phyloP scores from a whole-genome alignment of 164 flowering plant species.

The Vitis riparia region DNA sequence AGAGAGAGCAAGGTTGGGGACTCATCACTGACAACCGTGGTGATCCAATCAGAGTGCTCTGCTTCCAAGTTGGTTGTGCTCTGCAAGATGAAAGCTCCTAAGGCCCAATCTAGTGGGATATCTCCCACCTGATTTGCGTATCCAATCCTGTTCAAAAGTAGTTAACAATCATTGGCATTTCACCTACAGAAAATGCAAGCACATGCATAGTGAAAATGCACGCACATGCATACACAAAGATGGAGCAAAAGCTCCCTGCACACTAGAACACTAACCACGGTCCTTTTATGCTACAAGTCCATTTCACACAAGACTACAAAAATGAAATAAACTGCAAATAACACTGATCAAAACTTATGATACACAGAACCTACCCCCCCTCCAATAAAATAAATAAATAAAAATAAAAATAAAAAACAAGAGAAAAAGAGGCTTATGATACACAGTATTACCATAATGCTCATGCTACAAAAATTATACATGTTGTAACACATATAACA shows the following conservation, averaged over 20 bases:
- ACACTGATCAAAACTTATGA: no score
- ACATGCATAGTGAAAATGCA: background rate
- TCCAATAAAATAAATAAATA: no score
- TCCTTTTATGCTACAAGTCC: no score
- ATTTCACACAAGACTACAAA: no score
- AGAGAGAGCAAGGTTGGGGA: conserved; percentile 45
- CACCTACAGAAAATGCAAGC: background rate
- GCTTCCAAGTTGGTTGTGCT: conserved; percentile 26
- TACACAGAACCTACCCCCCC: no score
- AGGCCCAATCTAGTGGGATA: conserved; percentile 92
- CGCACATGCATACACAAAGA: background rate
- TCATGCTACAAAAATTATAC: no score
- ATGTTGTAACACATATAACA: no score
- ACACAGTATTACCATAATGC: no score
- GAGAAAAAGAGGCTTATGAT: no score
- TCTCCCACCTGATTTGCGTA: conserved; percentile 68
- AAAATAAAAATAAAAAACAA: no score
- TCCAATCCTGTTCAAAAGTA: conserved; percentile 52
- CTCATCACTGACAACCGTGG: conserved; percentile 30
- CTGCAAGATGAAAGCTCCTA: conserved; percentile 90
- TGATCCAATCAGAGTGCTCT: conserved; percentile 35
- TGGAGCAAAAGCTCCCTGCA: background rate
- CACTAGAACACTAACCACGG: background rate
- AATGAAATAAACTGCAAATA: no score
- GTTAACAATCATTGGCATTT: background rate